Base-by-base conservation (phyloP, 2,329 filamentous ascomycete species). In the Phialophora macrospora region DNA sequence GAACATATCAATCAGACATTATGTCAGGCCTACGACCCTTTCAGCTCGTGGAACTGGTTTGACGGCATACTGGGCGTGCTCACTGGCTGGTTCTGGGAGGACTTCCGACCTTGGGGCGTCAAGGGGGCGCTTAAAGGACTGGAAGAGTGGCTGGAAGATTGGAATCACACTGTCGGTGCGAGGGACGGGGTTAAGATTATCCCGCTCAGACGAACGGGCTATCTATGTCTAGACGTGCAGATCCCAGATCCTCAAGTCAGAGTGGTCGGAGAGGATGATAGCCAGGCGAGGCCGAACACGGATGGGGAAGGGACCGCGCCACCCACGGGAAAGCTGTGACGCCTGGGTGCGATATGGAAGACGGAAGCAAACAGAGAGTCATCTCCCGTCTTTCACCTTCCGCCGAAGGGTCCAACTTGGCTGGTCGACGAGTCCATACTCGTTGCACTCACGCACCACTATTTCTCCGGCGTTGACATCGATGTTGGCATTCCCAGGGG, bases 61-160 rank as follows among this genome's bases (percentile, higher is more conserved):
- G 95, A 99, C 77, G 86, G 87, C 12, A 76, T 92, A 11, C 76
- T 98, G 71, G 93, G 94, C 1, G 82, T 96, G 4, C 78, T 93
- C 38, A 98, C 95, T 0, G 91, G 94, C 24, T 99, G 93, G 91
- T 74, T 98, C 38, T 98, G 93, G 92, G 95, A 99, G 65, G 94
- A 98, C 75, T 73, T 94, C 24, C 93, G 94, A 1, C 79, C 92
- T 41, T 65, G 49, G 48, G 72, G 71, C 26, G 85, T 90, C 65
- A 98, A 98, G 80, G 81, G 83, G 24, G 85, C 88, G 62, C 77
- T 97, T 54, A 85, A 83, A 62, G 83, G 80, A 9, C 80, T 97
- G 20, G 95, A 99, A 78, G 78, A 77, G 44, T 97, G 91, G 88
- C 85, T 99, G 61, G 90, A 96, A 70, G 84, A 87, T 65, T 97